Base-by-base conservation (phyloP, 352 stramenopile species). In the Globisporangium irregulare region DNA sequence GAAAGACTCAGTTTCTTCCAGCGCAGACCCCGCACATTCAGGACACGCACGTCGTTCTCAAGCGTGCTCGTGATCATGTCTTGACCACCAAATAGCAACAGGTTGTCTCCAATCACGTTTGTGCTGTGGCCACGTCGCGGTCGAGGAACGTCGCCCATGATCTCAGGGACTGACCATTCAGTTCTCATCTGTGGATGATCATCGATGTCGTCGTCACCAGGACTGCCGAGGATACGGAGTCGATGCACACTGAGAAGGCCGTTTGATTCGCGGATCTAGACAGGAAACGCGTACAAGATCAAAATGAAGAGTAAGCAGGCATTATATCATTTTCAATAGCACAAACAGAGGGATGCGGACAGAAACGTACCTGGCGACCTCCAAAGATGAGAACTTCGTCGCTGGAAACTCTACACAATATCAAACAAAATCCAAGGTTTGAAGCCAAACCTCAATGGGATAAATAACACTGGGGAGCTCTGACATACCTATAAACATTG, bases 81-180 rank as follows among this genome's bases (percentile, higher is more conserved):
- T 69, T 93, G 85, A 0, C 85, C 83, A 20, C 82, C 83, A 43
- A 93, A 87, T 5, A 93, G 64, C 48, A 93, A 64, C 46, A 93
- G 59, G 15, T 86, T 77, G 36, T 80, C 60, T 2, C 85, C 85
- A 15, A 93, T 77, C 4, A 69, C 66, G 29, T 74, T 87, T 7
- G 83, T 91, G 41, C 75, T 88, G 66, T 93, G 85, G 2, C 85
- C 85, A 29, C 83, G 79, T 6, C 83, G 74, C n/a, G 72, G 64
- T 24, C 65, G 74, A 2, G 85, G 85, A 3, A 82, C 48, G 22
- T 70, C 77, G 1, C 82, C 84, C 1, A 70, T 71, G 1, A 87
- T 53, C 0, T 36, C 62, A 9, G 80, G 78, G 9, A 43, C 32
- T 1, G 74, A 77, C 80, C 84, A 89, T 51, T 87, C 69, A 22